phyloP scores from a whole-genome alignment of 2,329 filamentous ascomycete genomes.

The Pyrenophora tritici-repentis region DNA sequence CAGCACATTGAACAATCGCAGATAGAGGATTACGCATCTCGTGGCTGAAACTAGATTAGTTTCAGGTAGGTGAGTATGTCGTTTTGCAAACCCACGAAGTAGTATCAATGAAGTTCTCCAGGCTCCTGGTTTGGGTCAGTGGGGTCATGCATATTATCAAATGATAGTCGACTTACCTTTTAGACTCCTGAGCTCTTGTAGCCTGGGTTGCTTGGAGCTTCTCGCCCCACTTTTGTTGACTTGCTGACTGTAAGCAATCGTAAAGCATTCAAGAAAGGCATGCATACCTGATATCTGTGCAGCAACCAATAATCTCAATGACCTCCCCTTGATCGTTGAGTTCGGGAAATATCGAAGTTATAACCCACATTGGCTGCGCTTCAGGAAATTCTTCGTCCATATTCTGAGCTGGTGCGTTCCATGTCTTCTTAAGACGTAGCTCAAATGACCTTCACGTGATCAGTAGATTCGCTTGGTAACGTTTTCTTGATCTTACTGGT shows the following conservation, averaged over 20 bases:
- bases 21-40: slow-evolving; percentile 53
- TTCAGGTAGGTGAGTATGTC: neutral
- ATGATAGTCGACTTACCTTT: slow-evolving; percentile 7
- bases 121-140: slow-evolving; percentile 4
- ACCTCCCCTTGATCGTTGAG: slow-evolving; percentile 28
- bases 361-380: slow-evolving; percentile 35
- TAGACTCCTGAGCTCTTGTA: slow-evolving; percentile 26
- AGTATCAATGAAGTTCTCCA: slow-evolving; percentile 43
- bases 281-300: slow-evolving; percentile 41
- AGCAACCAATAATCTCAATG: slow-evolving; percentile 40
- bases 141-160: neutral
- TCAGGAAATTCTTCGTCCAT: slow-evolving; percentile 15
- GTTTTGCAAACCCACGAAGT: slow-evolving; percentile 17
- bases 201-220: slow-evolving; percentile 36
- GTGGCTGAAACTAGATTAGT: slow-evolving; percentile 20
- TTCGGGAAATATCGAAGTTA: slow-evolving; percentile 39
- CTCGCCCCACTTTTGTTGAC: slow-evolving; percentile 45
- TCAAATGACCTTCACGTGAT: slow-evolving; percentile 33
- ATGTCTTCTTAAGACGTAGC: slow-evolving; percentile 45
- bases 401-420: slow-evolving; percentile 29
- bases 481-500: slow-evolving; percentile 15
- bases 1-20: slow-evolving; percentile 52
- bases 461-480: neutral
- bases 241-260: slow-evolving; percentile 4
- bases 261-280: neutral